Conservation (phyloP, 140 eudicot species). For the Cichorium intybus region DNA sequence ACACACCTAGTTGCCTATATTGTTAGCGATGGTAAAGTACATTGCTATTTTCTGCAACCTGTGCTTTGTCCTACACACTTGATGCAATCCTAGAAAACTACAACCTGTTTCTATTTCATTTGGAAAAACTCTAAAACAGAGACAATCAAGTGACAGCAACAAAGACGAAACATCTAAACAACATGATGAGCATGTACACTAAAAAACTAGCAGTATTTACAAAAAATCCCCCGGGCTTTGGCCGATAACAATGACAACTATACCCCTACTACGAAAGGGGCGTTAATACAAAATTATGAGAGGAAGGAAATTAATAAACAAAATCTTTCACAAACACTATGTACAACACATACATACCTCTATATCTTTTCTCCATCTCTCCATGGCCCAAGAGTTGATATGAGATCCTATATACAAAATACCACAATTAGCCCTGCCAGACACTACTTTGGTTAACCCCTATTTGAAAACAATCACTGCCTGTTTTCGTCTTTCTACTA, state of each 20-base stretch:
- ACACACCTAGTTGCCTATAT: too few relatives aligned
- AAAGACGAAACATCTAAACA: constrained; percentile 20
- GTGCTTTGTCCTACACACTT: too few relatives aligned
- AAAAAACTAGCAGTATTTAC: constrained; percentile 49
- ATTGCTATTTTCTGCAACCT: too few relatives aligned
- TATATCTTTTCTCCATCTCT: constrained; percentile 43
- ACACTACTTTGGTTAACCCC: constrained; percentile 21
- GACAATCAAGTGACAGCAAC: background rate
- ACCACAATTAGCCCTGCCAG: constrained; percentile 38
- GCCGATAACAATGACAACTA: constrained; percentile 45
- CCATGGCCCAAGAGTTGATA: constrained; percentile 31
- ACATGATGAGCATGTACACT: constrained; percentile 34
- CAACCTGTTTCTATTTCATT: background rate
- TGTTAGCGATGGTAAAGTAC: too few relatives aligned
- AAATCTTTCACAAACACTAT: constrained; percentile 26
- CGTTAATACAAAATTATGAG: constrained; percentile 38
- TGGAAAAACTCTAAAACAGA: background rate
- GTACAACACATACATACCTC: constrained; percentile 73
- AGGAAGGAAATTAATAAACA: constrained; percentile 5
- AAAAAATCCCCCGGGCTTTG: constrained; percentile 54
- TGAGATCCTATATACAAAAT: constrained; percentile 46
- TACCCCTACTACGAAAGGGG: constrained; percentile 32
- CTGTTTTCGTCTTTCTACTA: constrained; percentile 23
- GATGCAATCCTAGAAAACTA: background rate
- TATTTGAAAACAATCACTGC: constrained; percentile 14